Conservation (phyloP, 2,329 filamentous ascomycete genomes). For the Paraphaeosphaeria sporulosa region DNA sequence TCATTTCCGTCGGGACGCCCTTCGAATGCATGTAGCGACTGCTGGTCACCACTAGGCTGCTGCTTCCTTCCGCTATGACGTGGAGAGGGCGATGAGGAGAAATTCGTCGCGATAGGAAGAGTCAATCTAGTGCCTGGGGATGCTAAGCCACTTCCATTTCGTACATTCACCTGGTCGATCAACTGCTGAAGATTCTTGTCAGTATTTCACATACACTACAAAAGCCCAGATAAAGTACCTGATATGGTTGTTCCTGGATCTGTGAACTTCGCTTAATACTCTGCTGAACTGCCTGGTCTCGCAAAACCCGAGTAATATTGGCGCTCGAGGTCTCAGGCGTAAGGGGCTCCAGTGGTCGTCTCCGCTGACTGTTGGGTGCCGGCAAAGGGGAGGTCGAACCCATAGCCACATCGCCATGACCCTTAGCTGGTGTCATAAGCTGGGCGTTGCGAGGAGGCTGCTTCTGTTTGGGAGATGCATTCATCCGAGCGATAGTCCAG, state of each 20-base stretch:
- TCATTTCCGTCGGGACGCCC: slow-evolving; percentile 20
- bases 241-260: neutral
- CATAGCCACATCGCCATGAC: slow-evolving; percentile 4
- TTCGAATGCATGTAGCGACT: slow-evolving; percentile 36
- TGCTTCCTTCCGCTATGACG: slow-evolving; percentile 13
- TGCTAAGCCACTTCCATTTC: neutral
- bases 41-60: slow-evolving; percentile 28
- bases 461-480: slow-evolving; percentile 37
- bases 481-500: slow-evolving; percentile 60
- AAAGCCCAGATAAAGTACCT: neutral
- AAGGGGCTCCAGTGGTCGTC: slow-evolving; percentile 15
- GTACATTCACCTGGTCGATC: neutral
- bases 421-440: slow-evolving; percentile 36
- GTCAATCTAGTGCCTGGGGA: neutral
- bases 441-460: slow-evolving; percentile 24
- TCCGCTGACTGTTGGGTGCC: slow-evolving; percentile 7
- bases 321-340: slow-evolving; percentile 27
- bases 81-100: slow-evolving; percentile 4
- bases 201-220: neutral
- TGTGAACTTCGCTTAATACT: slow-evolving; percentile 18
- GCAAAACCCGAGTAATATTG: slow-evolving; percentile 3
- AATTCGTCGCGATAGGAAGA: neutral
- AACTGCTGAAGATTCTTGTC: neutral
- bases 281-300: slow-evolving; percentile 18
- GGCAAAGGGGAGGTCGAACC: slow-evolving; percentile 21